These are phyloP conservation scores for Ceriops zippeliana DNA, from an alignment of 345 rosid species.

Conservation along the genomic window DNA sequence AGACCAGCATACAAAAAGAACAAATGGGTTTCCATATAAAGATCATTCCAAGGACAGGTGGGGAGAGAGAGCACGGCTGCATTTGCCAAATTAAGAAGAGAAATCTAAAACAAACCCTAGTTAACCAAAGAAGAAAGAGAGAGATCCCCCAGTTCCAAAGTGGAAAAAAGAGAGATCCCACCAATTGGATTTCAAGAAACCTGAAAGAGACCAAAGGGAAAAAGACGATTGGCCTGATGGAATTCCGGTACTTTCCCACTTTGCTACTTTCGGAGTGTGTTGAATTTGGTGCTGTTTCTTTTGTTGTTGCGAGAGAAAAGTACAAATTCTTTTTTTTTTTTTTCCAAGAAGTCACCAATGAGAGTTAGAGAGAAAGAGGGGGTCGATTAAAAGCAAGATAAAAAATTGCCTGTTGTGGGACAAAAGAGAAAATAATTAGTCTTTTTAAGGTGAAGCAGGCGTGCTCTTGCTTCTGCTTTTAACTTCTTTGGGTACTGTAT, in stretches of 20 bases:
- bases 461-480: not conserved
- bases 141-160: not conserved
- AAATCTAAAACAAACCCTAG: constrained; percentile 22
- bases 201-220: not conserved
- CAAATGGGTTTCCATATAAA: not conserved
- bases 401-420: no score
- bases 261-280: not conserved
- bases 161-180: not conserved
- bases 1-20: constrained; percentile 6
- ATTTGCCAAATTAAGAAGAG: constrained; percentile 18
- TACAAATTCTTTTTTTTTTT: not conserved
- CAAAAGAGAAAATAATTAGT: not conserved
- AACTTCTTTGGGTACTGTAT: not conserved
- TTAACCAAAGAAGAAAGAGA: not conserved
- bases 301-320: not conserved
- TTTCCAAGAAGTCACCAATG: not conserved
- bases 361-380: no score
- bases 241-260: not conserved
- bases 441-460: constrained; percentile 10
- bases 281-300: not conserved
- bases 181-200: constrained; percentile 1
- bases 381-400: no score
- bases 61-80: constrained; percentile 7
- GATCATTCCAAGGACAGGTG: not conserved
- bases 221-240: not conserved